phyloP scores from a whole-genome alignment of 2,329 filamentous ascomycete species.

The Curvularia spicifera region DNA sequence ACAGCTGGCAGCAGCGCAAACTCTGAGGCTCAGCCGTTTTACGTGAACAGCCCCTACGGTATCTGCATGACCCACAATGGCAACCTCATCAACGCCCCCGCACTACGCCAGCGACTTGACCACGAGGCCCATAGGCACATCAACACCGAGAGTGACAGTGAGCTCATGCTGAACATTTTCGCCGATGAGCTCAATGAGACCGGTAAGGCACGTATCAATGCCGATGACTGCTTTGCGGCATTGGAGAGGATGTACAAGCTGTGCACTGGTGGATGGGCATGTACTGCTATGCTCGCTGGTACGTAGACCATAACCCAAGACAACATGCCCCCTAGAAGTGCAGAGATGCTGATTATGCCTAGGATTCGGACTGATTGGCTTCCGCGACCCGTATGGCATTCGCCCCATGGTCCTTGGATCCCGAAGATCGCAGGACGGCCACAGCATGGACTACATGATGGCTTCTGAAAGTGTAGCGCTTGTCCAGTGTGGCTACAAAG shows the following conservation, averaged over 20 bases:
- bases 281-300: constrained; percentile 80
- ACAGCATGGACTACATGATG: constrained; percentile 84
- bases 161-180: constrained; percentile 87
- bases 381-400: constrained; percentile 81
- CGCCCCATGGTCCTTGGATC: constrained; percentile 82
- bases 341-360: background rate
- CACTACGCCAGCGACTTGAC: constrained; percentile 75
- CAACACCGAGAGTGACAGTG: constrained; percentile 89
- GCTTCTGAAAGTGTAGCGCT: constrained; percentile 88
- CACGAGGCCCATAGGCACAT: constrained; percentile 81
- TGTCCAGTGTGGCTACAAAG: constrained; percentile 77
- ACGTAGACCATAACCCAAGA: constrained; percentile 19
- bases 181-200: constrained; percentile 81
- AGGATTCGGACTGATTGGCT: constrained; percentile 80
- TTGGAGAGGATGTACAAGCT: constrained; percentile 74
- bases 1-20: constrained; percentile 85
- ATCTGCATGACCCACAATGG: constrained; percentile 85
- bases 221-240: constrained; percentile 76
- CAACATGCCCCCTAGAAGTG: background rate
- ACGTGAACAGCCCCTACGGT: constrained; percentile 84
- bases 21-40: constrained; percentile 90
- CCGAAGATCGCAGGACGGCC: constrained; percentile 68
- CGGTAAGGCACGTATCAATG: constrained; percentile 80
- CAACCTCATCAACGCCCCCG: constrained; percentile 80
- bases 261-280: constrained; percentile 79